Conservation (phyloP, 345 rosid genomes). For the Turnera subulata region DNA sequence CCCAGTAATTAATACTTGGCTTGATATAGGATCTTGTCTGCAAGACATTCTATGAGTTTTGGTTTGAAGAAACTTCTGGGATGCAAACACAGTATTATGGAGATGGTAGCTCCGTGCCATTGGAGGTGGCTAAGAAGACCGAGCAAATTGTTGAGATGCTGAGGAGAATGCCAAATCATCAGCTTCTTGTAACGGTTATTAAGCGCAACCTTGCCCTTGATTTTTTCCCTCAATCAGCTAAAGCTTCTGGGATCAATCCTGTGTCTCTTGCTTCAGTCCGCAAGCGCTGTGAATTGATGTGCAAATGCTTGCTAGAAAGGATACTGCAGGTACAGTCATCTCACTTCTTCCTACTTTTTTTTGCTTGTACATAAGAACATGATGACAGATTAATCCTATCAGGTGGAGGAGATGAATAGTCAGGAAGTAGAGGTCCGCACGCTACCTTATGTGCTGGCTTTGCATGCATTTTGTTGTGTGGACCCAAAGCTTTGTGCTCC, state of each 20-base stretch:
- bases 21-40: slow-evolving; percentile 83
- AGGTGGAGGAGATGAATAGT: slow-evolving; percentile 85
- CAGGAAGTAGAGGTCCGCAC: slow-evolving; percentile 58
- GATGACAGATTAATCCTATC: slow-evolving; percentile 18
- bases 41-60: slow-evolving; percentile 96
- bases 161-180: slow-evolving; percentile 74
- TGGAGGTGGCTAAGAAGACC: slow-evolving; percentile 84
- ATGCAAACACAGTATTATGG: slow-evolving; percentile 57
- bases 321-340: slow-evolving; percentile 73
- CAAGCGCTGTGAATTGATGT: slow-evolving; percentile 91
- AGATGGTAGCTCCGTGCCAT: slow-evolving; percentile 85
- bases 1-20: slow-evolving; percentile 6
- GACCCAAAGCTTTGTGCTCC: slow-evolving; percentile 94
- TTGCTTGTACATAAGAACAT: slow-evolving; percentile 13
- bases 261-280: slow-evolving; percentile 79
- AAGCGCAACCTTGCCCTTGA: slow-evolving; percentile 92
- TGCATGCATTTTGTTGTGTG: slow-evolving; percentile 94
- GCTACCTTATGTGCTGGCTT: slow-evolving; percentile 76
- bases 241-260: slow-evolving; percentile 96
- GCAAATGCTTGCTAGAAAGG: slow-evolving; percentile 90
- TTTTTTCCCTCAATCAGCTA: slow-evolving; percentile 88
- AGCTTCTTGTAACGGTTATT: slow-evolving; percentile 79
- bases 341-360: slow-evolving; percentile 5
- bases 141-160: slow-evolving; percentile 94
- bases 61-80: slow-evolving; percentile 95